Evolutionary conservation across 2,329 filamentous ascomycete species (phyloP).

Genomic region (Ceratocystis cubensis): DNA sequence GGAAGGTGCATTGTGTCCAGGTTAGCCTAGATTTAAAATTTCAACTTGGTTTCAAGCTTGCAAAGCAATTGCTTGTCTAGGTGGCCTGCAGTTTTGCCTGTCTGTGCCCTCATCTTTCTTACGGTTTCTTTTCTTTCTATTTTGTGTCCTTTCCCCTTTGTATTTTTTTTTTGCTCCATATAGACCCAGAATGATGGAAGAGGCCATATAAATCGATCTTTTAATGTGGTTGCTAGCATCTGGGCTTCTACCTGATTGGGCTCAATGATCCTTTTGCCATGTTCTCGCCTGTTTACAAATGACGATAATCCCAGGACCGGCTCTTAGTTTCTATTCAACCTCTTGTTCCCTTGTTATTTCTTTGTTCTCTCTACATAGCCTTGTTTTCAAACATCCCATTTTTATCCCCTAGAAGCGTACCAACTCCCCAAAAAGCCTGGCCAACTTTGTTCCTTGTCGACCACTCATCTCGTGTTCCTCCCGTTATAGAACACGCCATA

Average conservation of each 20-base stretch:
- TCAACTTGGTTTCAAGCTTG: not conserved
- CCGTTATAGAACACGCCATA: slow-evolving; percentile 7
- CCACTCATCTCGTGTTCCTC: slow-evolving; percentile 15
- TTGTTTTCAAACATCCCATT: slow-evolving; percentile 7
- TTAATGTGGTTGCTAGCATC: not conserved
- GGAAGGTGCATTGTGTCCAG: not conserved
- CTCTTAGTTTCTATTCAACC: not conserved
- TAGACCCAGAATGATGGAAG: not conserved
- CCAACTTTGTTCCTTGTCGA: slow-evolving; percentile 11
- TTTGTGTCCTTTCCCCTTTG: not conserved
- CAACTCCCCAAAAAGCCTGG: slow-evolving; percentile 1
- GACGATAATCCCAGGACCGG: not conserved
- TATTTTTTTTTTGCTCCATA: not conserved
- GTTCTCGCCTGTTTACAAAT: slow-evolving; percentile 10
- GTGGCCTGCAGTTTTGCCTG: not conserved
- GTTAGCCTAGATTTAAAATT: not conserved
- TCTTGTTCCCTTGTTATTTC: slow-evolving; percentile 1
- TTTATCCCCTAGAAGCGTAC: slow-evolving; percentile 4
- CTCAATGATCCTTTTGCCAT: slow-evolving; percentile 1
- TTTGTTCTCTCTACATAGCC: not conserved
- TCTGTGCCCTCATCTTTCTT: not conserved
- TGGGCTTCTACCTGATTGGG: not conserved
- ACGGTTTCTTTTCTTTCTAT: not conserved
- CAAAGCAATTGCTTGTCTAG: not conserved
- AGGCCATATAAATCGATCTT: slow-evolving; percentile 1